Evolutionary conservation across 2,329 filamentous ascomycete species (phyloP).

Genomic region (Lachnellula arida): DNA sequence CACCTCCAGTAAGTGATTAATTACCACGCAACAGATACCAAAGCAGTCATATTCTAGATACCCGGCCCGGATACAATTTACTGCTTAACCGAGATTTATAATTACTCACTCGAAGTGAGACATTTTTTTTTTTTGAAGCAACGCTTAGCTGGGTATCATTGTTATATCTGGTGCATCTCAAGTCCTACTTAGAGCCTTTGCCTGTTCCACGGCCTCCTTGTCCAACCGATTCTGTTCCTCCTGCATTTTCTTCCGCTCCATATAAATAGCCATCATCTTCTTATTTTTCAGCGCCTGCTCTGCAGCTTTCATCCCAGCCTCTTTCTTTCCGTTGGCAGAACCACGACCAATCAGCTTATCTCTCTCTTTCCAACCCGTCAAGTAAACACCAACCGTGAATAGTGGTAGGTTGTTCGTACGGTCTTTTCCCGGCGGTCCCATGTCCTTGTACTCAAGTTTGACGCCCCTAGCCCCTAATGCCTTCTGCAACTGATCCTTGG

Average conservation of each 20-base stretch:
- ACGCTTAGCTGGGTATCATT: neutral
- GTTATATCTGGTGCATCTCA: neutral
- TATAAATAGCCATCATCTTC: conserved; percentile 48
- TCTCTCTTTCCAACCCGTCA: conserved; percentile 65
- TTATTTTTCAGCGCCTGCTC: conserved; percentile 59
- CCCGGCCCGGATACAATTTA: too few relatives aligned
- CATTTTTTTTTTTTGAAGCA: too few relatives aligned
- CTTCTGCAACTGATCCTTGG: conserved; percentile 50
- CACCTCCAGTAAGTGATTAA: too few relatives aligned
- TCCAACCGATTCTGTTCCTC: conserved; percentile 34
- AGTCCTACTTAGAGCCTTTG: neutral
- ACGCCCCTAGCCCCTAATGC: conserved; percentile 49
- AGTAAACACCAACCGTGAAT: conserved; percentile 59
- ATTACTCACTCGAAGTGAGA: too few relatives aligned
- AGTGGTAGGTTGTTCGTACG: conserved; percentile 49
- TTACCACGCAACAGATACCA: too few relatives aligned
- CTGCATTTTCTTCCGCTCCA: conserved; percentile 42
- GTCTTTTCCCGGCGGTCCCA: conserved; percentile 49
- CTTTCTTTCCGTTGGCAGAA: conserved; percentile 60
- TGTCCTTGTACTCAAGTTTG: conserved; percentile 57
- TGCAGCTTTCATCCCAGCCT: conserved; percentile 65
- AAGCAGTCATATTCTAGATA: too few relatives aligned
- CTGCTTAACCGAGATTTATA: too few relatives aligned
- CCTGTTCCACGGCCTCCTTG: conserved; percentile 17
- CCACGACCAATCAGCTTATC: conserved; percentile 59